Conservation (phyloP, 2,329 filamentous ascomycete genomes). For the Ophiostoma pallidulum region DNA sequence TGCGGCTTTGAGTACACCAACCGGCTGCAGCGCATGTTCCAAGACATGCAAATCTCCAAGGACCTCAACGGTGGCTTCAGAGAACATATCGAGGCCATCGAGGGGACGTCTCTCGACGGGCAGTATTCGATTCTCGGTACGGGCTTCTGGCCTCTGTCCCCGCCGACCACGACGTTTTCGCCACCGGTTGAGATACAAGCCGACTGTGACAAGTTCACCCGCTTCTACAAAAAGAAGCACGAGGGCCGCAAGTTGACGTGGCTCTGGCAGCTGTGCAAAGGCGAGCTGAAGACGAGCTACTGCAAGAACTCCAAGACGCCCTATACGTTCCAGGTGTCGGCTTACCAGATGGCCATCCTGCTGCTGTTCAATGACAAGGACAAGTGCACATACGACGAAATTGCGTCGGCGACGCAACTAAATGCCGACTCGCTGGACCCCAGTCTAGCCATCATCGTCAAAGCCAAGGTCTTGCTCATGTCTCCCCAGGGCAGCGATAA, state of each 20-base stretch:
- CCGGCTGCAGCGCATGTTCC: conserved; percentile 99
- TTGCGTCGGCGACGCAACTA: conserved; percentile 70
- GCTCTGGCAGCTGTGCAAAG: conserved; percentile 98
- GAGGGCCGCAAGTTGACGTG: conserved; percentile 93
- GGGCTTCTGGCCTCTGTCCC: conserved; percentile 89
- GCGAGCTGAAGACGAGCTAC: conserved; percentile 90
- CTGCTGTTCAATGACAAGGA: conserved; percentile 91
- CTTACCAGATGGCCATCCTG: conserved; percentile 95
- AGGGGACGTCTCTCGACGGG: conserved; percentile 71
- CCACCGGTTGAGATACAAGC: conserved; percentile 76
- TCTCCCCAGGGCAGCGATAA: conserved; percentile 65
- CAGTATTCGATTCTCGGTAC: conserved; percentile 90
- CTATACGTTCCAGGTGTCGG: conserved; percentile 94
- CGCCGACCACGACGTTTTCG: conserved; percentile 80
- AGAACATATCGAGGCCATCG: conserved; percentile 57
- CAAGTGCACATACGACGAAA: conserved; percentile 77
- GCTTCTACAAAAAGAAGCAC: conserved; percentile 94
- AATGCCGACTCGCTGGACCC: conserved; percentile 77
- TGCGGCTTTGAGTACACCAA: conserved; percentile 99
- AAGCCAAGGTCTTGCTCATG: conserved; percentile 79
- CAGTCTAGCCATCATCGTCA: conserved; percentile 75
- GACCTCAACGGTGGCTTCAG: conserved; percentile 88
- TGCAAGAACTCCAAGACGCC: conserved; percentile 82
- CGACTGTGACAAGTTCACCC: conserved; percentile 81
- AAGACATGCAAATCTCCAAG: conserved; percentile 98